Evolutionary conservation across 148 eudicot genomes (phyloP).

Genomic region (Pouteria glomerata): DNA sequence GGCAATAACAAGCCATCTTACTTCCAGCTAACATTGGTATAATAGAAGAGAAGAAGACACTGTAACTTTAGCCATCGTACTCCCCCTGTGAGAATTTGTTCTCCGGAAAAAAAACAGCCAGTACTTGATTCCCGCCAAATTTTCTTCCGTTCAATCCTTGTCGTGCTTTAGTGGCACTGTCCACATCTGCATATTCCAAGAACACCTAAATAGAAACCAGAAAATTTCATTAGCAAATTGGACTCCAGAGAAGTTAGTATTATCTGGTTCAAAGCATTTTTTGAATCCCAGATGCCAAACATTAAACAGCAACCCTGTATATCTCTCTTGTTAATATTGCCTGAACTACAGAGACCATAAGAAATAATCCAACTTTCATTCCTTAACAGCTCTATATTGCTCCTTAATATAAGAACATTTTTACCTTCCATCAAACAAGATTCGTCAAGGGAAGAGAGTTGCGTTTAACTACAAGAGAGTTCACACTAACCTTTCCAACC

Average conservation of each 20-base stretch:
- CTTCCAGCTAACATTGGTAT: no score
- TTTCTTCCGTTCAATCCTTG: slow-evolving; percentile 77
- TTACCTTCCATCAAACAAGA: neutral
- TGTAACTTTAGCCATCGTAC: slow-evolving; percentile 38
- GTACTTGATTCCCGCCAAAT: slow-evolving; percentile 76
- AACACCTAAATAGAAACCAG: slow-evolving; percentile 54
- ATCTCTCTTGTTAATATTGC: neutral
- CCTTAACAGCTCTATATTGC: neutral
- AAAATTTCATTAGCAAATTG: neutral
- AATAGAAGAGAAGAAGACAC: no score
- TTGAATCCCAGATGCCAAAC: neutral
- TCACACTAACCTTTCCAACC: slow-evolving; percentile 76
- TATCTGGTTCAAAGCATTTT: neutral
- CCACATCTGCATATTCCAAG: slow-evolving; percentile 70
- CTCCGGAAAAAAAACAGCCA: slow-evolving; percentile 67
- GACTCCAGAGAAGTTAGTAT: neutral
- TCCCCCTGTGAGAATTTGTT: slow-evolving; percentile 60
- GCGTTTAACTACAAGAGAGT: neutral
- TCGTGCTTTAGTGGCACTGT: slow-evolving; percentile 62
- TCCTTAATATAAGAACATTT: neutral
- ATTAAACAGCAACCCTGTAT: neutral
- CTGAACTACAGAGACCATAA: neutral
- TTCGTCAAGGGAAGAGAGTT: neutral
- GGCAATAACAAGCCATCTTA: no score
- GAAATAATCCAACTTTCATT: neutral